Percentiles rank a stretch among this genome's conserved stretches.
These are phyloP conservation scores for Entophlyctis helioformis DNA, from an alignment of 192 early-diverging fungal species.

Conservation along the genomic window DNA sequence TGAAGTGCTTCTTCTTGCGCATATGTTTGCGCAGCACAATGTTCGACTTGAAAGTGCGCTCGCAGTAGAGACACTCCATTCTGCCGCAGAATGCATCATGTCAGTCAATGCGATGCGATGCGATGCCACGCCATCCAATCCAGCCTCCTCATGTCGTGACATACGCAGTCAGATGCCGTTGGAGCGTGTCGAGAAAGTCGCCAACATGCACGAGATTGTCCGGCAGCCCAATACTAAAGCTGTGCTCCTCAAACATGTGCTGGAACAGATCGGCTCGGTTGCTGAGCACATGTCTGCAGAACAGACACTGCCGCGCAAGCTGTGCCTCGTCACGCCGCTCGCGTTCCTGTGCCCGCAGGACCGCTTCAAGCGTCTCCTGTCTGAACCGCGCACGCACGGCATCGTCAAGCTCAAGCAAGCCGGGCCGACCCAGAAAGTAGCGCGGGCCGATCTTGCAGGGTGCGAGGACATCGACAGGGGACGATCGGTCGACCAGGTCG, in stretches of 20 bases:
- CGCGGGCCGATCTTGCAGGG: neutral
- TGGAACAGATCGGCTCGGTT: slow-evolving; percentile 62
- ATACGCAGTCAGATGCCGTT: slow-evolving; percentile 54
- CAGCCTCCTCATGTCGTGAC: too few relatives aligned
- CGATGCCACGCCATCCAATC: too few relatives aligned
- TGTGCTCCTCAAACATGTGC: slow-evolving; percentile 84
- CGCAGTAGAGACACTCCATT: slow-evolving; percentile 75
- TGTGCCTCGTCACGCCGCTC: slow-evolving; percentile 58
- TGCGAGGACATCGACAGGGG: slow-evolving; percentile 1
- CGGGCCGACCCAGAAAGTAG: too few relatives aligned
- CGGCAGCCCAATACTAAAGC: slow-evolving; percentile 84
- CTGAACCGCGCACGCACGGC: too few relatives aligned
- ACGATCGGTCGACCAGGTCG: slow-evolving; percentile 24
- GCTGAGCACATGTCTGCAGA: slow-evolving; percentile 73
- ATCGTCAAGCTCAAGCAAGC: too few relatives aligned
- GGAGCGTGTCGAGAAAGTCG: slow-evolving; percentile 68
- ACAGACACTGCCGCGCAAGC: slow-evolving; percentile 72
- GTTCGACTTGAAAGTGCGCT: slow-evolving; percentile 78
- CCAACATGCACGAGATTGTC: slow-evolving; percentile 81
- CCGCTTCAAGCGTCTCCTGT: slow-evolving; percentile 20
- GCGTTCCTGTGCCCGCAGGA: slow-evolving; percentile 58
- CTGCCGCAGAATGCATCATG: too few relatives aligned
- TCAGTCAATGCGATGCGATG: too few relatives aligned
- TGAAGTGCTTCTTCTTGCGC: slow-evolving; percentile 98
- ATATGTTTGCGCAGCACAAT: slow-evolving; percentile 90